A percentile compares a stretch with the other conserved stretches of the same genome.
Conservation (phyloP, 306 rosid genomes). For the Rosa rugosa region DNA sequence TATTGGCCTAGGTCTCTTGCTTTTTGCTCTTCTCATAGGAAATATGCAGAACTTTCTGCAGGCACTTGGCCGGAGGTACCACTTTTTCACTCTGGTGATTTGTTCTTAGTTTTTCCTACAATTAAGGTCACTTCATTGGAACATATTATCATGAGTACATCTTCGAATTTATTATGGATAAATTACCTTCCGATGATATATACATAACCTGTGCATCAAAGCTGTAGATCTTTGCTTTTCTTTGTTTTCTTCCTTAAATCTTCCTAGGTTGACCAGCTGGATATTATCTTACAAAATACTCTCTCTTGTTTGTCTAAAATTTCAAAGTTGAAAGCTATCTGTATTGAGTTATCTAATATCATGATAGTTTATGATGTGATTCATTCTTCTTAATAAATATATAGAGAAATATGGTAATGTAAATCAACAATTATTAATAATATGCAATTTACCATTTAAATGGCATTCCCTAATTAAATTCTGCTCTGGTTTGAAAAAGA, state of each 20-base stretch:
- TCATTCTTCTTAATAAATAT: neutral
- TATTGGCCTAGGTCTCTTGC: conserved; percentile 82
- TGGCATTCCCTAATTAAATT: neutral
- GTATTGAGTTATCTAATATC: neutral
- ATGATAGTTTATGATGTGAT: neutral
- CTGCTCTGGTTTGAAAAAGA: neutral
- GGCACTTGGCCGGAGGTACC: conserved; percentile 75
- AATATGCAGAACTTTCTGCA: conserved; percentile 89
- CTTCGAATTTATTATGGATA: neutral
- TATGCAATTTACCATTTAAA: neutral
- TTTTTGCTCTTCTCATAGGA: conserved; percentile 84
- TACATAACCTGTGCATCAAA: neutral
- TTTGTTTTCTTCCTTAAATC: neutral
- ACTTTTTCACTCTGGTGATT: neutral
- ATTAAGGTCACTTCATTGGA: neutral
- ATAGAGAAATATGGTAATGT: neutral
- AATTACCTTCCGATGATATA: neutral
- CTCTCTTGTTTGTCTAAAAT: neutral
- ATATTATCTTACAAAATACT: neutral
- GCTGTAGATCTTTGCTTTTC: conserved; percentile 2
- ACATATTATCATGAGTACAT: neutral
- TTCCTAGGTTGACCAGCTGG: neutral
- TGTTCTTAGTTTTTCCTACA: neutral
- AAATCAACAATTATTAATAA: neutral
- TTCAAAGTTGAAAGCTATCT: neutral